These are phyloP conservation scores for Stylonectria norvegica DNA, from an alignment of 2,329 filamentous ascomycete species.

Conservation along the genomic window DNA sequence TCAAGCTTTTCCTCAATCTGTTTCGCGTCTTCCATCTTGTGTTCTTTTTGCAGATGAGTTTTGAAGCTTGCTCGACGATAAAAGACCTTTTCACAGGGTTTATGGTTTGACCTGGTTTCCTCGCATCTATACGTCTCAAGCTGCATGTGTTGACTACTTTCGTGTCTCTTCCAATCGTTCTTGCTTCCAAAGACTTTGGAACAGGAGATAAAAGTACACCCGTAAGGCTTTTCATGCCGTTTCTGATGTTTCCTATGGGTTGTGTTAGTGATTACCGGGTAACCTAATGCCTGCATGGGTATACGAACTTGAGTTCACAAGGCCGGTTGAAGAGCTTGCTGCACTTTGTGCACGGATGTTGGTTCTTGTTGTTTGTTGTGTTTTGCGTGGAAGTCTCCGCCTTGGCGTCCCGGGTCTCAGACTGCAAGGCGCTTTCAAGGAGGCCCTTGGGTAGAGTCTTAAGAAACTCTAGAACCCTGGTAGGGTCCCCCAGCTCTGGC, in stretches of 20 bases:
- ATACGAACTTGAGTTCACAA: constrained; percentile 56
- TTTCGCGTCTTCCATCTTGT: constrained; percentile 35
- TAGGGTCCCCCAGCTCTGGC: neutral
- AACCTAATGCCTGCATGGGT: too few species aligned
- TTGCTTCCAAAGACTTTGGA: constrained; percentile 81
- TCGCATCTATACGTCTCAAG: constrained; percentile 70
- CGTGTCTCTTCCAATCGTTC: constrained; percentile 91
- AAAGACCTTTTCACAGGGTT: constrained; percentile 56
- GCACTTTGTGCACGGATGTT: constrained; percentile 39
- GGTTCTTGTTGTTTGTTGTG: constrained; percentile 8
- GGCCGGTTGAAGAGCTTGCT: constrained; percentile 45
- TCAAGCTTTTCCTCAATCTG: constrained; percentile 44
- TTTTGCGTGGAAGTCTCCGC: constrained; percentile 13
- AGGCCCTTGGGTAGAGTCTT: constrained; percentile 30
- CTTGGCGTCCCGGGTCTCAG: constrained; percentile 6
- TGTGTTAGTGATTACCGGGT: constrained; percentile 18
- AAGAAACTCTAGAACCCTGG: constrained; percentile 20
- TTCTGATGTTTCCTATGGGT: constrained; percentile 72
- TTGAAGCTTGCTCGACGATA: constrained; percentile 57
- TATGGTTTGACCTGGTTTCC: constrained; percentile 24
- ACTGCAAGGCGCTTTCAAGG: constrained; percentile 31
- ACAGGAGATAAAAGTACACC: constrained; percentile 71
- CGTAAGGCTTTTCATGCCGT: constrained; percentile 76
- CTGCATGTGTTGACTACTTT: constrained; percentile 73
- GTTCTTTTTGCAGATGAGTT: constrained; percentile 55